These are phyloP conservation scores for Lecanicillium sp. DNA, from an alignment of 2,329 filamentous ascomycete genomes.

Conservation along the genomic window DNA sequence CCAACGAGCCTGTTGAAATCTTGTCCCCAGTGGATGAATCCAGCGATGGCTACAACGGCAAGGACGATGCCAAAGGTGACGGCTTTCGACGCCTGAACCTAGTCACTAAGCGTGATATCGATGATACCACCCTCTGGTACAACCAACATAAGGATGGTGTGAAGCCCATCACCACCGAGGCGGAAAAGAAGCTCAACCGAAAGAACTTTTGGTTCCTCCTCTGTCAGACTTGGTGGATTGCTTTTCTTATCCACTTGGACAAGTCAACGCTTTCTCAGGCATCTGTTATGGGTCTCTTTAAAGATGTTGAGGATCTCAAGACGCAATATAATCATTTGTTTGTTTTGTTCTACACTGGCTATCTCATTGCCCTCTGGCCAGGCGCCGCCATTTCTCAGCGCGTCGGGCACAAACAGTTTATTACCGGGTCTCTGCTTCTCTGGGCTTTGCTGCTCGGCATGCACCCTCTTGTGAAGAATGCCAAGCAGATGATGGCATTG, in stretches of 20 bases:
- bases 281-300: constrained; percentile 17
- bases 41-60: neutral
- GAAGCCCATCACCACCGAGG: constrained; percentile 7
- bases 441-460: constrained; percentile 16
- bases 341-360: constrained; percentile 15
- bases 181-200: constrained; percentile 9
- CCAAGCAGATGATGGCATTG: constrained; percentile 14
- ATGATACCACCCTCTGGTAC: constrained; percentile 16
- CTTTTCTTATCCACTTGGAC: constrained; percentile 18
- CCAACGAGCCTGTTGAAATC: neutral
- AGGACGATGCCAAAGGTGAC: neutral
- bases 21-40: constrained; percentile 1
- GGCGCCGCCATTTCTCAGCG: constrained; percentile 15
- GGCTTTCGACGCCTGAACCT: neutral
- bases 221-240: constrained; percentile 15
- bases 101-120: constrained; percentile 13
- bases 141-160: constrained; percentile 13
- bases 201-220: constrained; percentile 18
- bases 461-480: constrained; percentile 15
- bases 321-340: constrained; percentile 15
- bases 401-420: constrained; percentile 16
- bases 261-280: constrained; percentile 16
- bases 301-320: constrained; percentile 15
- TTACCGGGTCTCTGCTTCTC: constrained; percentile 13
- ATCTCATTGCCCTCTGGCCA: constrained; percentile 16